Base-by-base conservation (phyloP, 352 stramenopile genomes). In the Globisporangium perplexum region DNA sequence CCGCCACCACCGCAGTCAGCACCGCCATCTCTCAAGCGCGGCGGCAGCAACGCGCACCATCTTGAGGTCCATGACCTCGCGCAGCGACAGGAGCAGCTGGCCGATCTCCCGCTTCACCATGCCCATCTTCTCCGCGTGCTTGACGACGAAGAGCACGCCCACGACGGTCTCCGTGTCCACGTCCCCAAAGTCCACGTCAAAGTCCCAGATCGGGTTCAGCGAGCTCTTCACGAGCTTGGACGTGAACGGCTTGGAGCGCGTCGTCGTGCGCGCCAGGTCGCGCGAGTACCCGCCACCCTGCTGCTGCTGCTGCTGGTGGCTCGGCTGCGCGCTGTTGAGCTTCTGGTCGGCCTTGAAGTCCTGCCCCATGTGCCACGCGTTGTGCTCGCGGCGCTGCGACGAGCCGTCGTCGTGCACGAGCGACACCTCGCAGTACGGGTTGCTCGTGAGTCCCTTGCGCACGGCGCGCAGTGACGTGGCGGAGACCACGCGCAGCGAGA, bases 161-260 rank as follows among this genome's bases (percentile, higher is more conserved):
- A 86, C 61, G 46, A 88, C 76, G 41, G 63, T 73, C 30, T 88
- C 75, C 7, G 66, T 76, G 57, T 88, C 77, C 20, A 88, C 74
- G 56, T 88, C 77, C 24, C 80, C 80, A 65, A 90, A 90, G 61
- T 90, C 80, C 43, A 88, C 75, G 55, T 88, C 75, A 44, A 90
- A 77, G 60, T 88, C 86, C 80, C 80, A 90, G 49, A 88, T 86
- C 35, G 80, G 80, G 58, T 90, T 88, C 22, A 90, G 68, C 39
- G 80, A 84, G 48, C 69, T 86, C 68, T 82, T 83, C 49, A 88
- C 68, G 39, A 88, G 57, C 35, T 65, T 72, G 23, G 73, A 81
- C 48, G 70, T 71, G 53, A 88, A 78, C 10, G 68, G 65, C 42
- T 86, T 86, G 28, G 69, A 73, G 31, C 41, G 55, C 63, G 41